Evolutionary conservation across 345 rosid species (phyloP).

Genomic region (Eucalyptus caleyi): DNA sequence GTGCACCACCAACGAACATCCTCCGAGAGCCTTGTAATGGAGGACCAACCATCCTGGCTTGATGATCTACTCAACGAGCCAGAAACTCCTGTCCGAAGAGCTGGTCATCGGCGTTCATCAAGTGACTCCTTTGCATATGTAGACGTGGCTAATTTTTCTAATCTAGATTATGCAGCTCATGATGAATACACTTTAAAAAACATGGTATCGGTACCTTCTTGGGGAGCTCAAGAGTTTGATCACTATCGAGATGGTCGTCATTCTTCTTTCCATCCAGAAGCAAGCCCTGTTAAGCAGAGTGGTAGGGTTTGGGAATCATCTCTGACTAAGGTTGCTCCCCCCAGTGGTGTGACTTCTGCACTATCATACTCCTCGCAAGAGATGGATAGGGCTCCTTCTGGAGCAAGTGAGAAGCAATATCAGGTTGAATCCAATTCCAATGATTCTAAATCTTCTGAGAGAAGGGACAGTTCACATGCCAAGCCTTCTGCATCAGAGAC

Average conservation of each 20-base stretch:
- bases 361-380: constrained; percentile 34
- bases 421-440: constrained; percentile 27
- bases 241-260: constrained; percentile 37
- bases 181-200: constrained; percentile 46
- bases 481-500: constrained; percentile 39
- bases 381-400: constrained; percentile 24
- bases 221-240: constrained; percentile 66
- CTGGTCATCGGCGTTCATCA: constrained; percentile 94
- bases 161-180: constrained; percentile 43
- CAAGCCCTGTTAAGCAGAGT: constrained; percentile 32
- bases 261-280: constrained; percentile 31
- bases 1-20: constrained; percentile 80
- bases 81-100: constrained; percentile 78
- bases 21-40: constrained; percentile 71
- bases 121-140: constrained; percentile 92
- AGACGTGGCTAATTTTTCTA: constrained; percentile 51
- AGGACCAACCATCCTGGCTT: constrained; percentile 98
- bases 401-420: constrained; percentile 43
- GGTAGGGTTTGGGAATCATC: constrained; percentile 41
- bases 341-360: constrained; percentile 44
- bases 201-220: constrained; percentile 24
- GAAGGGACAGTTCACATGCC: constrained; percentile 32
- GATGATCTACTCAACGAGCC: constrained; percentile 99
- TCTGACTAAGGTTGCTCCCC: constrained; percentile 18
- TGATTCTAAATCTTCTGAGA: constrained; percentile 53